Percentiles rank a stretch among this genome's conserved stretches.
Evolutionary conservation across 441 rosid species (phyloP).

Genomic region (Adansonia rubrostipa): DNA sequence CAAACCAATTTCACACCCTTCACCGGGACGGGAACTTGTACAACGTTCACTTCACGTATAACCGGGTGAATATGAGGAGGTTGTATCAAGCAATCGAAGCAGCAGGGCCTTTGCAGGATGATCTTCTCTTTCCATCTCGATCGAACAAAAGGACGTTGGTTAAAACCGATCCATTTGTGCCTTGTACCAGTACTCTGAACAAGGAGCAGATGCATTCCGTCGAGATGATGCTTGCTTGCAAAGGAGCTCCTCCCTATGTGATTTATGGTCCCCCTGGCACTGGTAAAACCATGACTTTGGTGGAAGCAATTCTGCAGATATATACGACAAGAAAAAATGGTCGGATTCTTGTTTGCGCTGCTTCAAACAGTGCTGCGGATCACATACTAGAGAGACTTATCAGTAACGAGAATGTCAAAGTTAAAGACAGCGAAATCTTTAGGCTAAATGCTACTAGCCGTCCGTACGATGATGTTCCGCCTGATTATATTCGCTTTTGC

Average conservation of each 20-base stretch:
- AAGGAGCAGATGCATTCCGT: conserved; percentile 58
- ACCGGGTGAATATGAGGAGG: conserved; percentile 55
- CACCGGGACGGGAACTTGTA: conserved; percentile 44
- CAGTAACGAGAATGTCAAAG: conserved; percentile 33
- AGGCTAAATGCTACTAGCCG: conserved; percentile 68
- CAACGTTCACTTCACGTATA: conserved; percentile 46
- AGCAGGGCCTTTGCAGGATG: conserved; percentile 41
- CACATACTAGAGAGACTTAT: conserved; percentile 55
- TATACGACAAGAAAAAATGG: conserved; percentile 34
- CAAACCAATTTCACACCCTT: conserved; percentile 37
- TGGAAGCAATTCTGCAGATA: conserved; percentile 60
- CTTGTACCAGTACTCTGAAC: conserved; percentile 46
- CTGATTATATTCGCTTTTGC: conserved; percentile 47
- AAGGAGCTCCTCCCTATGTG: conserved; percentile 66
- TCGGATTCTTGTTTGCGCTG: conserved; percentile 62
- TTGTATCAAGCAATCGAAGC: conserved; percentile 63
- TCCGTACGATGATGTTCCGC: conserved; percentile 50
- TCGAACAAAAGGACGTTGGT: conserved; percentile 32
- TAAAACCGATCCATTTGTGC: conserved; percentile 32
- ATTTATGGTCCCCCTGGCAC: conserved; percentile 77
- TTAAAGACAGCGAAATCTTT: conserved; percentile 54
- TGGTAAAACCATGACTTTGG: conserved; percentile 63
- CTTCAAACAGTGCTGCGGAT: conserved; percentile 75
- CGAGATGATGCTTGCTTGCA: conserved; percentile 57
- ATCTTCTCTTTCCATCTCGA: conserved; percentile 54